Percentiles rank a stretch among this genome's conserved stretches.
These are phyloP conservation scores for Lepidium campestre DNA, from an alignment of 441 rosid species.

Conservation along the genomic window DNA sequence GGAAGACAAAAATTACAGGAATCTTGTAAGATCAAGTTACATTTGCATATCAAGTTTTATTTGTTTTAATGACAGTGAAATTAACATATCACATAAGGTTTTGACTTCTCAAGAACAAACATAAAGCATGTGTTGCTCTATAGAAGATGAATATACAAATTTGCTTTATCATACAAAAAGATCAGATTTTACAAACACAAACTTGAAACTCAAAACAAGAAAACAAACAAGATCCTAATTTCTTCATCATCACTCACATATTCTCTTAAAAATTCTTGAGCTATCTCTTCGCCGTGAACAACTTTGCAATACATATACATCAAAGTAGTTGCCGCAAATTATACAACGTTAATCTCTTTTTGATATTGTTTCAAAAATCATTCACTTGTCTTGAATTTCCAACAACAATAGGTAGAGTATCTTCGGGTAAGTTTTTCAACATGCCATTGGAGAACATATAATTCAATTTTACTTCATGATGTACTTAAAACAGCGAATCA, in stretches of 20 bases:
- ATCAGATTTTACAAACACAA: neutral
- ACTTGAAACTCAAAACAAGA: neutral
- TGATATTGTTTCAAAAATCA: too few relatives aligned
- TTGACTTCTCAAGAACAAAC: neutral
- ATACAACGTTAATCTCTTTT: constrained; percentile 33
- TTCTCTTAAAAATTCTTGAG: constrained; percentile 62
- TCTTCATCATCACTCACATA: neutral
- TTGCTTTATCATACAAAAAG: constrained; percentile 9
- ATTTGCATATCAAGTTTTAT: neutral
- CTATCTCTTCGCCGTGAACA: constrained; percentile 69
- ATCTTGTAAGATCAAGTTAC: constrained; percentile 1
- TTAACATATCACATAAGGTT: neutral
- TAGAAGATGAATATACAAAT: neutral
- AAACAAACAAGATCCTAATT: neutral
- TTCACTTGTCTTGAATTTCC: too few relatives aligned
- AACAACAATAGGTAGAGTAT: too few relatives aligned
- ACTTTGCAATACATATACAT: constrained; percentile 72
- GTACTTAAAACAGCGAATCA: too few relatives aligned
- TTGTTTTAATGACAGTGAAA: neutral
- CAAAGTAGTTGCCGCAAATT: constrained; percentile 44
- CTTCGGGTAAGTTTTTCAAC: too few relatives aligned
- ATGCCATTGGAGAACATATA: too few relatives aligned
- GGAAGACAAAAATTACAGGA: neutral
- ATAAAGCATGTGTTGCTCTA: neutral
- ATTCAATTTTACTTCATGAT: too few relatives aligned